Base-by-base conservation (phyloP, 2,329 filamentous ascomycete species). In the Didymella pomorum region DNA sequence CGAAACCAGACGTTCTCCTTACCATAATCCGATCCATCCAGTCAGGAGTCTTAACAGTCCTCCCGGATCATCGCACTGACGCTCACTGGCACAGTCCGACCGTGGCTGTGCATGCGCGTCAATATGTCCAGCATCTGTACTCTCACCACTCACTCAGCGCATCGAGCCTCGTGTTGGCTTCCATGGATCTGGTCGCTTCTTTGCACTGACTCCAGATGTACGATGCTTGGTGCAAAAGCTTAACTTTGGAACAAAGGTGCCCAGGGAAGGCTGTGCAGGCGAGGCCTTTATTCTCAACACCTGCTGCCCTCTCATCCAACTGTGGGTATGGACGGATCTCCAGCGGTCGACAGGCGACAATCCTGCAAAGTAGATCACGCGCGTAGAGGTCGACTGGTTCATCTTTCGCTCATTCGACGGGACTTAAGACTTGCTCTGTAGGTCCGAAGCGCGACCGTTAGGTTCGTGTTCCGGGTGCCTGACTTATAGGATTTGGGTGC, bases 381-480 rank as follows among this genome's bases (percentile, higher is more conserved):
- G 9, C 33, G 14, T 16, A 7, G 5, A 14, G 20, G 14, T 11
- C 14, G 2, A 23, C 12, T 33, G 10, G 9, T 1, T n/a, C 14
- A 3, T n/a, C 11, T 2, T 20, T 11, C 9, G 18, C 25, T 7
- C 4, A 2, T 8, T 16, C 4, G 14, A 26, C 21, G 28, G 33
- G 41, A 21, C 52, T 33, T 16, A 33, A 16, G 28, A 43, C 20
- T 43, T 2, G 18, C 9, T 7, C 21, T 16, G n/a, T 44, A 39
- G 31, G 43, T 43, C 23, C 12, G 25, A 10, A 18, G 41, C 33
- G 20, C 41, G 26, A 18, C 41, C 8, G 33, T 46, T 31, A 10
- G 37, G 29, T 23, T 31, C 25, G 7, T 58, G 50, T 50, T 46
- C 54, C 50, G 54, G 31, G 39, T 50, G 41, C 44, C 31, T 35